phyloP scores from a whole-genome alignment of 108 stramenopile genomes.

The Cyclotella choctawhatcheeana region DNA sequence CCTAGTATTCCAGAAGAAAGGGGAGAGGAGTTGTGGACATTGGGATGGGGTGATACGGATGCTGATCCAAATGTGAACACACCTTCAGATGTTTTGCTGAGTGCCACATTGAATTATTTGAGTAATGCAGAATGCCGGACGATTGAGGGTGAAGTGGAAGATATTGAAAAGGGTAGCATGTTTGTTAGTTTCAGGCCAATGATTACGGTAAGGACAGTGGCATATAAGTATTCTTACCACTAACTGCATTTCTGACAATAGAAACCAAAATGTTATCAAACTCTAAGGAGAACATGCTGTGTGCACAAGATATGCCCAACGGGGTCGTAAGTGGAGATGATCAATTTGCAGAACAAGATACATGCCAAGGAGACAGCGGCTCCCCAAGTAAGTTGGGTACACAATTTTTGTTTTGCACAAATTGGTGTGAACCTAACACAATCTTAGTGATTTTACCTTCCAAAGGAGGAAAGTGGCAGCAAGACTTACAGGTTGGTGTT shows the following conservation, averaged over 20 bases:
- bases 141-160: conserved; percentile 12
- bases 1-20: conserved; percentile 23
- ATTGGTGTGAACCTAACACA: no score
- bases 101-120: conserved; percentile 29
- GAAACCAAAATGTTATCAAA: neutral
- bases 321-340: conserved; percentile 9
- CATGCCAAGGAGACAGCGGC: conserved; percentile 51
- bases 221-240: no score
- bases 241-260: neutral
- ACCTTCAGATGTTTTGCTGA: conserved; percentile 20
- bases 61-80: conserved; percentile 21
- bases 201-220: conserved; percentile 16
- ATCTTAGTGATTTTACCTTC: conserved; percentile 40
- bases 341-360: conserved; percentile 29
- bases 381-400: no score
- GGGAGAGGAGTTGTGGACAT: conserved; percentile 38
- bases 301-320: conserved; percentile 29
- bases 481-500: conserved; percentile 52
- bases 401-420: no score
- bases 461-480: conserved; percentile 9
- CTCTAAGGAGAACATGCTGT: conserved; percentile 49
- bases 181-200: conserved; percentile 6
- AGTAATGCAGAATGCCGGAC: conserved; percentile 29
- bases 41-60: conserved; percentile 70
- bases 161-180: neutral